phyloP scores from a whole-genome alignment of 768 basidiomycete genomes.

The Suillus bovinus region DNA sequence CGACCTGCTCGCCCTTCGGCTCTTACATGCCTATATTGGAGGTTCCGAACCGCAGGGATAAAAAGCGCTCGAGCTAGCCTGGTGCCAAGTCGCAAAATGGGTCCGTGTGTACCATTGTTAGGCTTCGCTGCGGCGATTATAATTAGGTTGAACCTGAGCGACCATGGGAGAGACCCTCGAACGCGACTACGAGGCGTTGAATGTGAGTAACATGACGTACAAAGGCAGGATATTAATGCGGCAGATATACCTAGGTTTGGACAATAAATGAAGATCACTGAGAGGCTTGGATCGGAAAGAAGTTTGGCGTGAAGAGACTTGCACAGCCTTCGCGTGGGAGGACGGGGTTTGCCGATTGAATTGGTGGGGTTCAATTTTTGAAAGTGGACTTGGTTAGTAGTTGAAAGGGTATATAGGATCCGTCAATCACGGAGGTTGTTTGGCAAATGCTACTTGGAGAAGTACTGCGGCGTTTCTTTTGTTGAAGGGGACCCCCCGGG shows the following conservation, averaged over 20 bases:
- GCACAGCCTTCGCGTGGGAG: slow-evolving; percentile 34
- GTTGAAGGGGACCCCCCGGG: no score
- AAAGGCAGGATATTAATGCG: slow-evolving; percentile 16
- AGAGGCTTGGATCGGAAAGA: slow-evolving; percentile 11
- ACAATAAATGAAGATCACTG: slow-evolving; percentile 22
- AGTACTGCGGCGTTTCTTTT: not conserved
- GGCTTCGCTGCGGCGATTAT: slow-evolving; percentile 11
- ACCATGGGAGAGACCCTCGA: slow-evolving; percentile 4
- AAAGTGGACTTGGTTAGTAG: slow-evolving; percentile 19
- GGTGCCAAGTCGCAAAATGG: slow-evolving; percentile 12
- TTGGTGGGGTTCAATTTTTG: slow-evolving; percentile 16
- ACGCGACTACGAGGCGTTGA: slow-evolving; percentile 7
- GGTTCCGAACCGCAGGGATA: slow-evolving; percentile 8
- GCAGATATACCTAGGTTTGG: slow-evolving; percentile 42
- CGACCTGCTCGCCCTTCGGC: slow-evolving; percentile 12
- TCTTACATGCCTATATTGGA: slow-evolving; percentile 13
- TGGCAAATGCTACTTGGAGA: not conserved
- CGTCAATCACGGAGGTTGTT: slow-evolving; percentile 17
- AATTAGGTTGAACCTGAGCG: slow-evolving; percentile 5
- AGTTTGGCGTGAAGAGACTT: slow-evolving; percentile 24
- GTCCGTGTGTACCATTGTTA: slow-evolving; percentile 8
- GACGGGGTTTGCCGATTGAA: slow-evolving; percentile 32
- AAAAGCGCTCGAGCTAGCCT: not conserved
- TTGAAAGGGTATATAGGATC: slow-evolving; percentile 11
- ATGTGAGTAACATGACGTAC: slow-evolving; percentile 4